phyloP scores from a whole-genome alignment of 2,329 filamentous ascomycete species.

The Didymella exigua region DNA sequence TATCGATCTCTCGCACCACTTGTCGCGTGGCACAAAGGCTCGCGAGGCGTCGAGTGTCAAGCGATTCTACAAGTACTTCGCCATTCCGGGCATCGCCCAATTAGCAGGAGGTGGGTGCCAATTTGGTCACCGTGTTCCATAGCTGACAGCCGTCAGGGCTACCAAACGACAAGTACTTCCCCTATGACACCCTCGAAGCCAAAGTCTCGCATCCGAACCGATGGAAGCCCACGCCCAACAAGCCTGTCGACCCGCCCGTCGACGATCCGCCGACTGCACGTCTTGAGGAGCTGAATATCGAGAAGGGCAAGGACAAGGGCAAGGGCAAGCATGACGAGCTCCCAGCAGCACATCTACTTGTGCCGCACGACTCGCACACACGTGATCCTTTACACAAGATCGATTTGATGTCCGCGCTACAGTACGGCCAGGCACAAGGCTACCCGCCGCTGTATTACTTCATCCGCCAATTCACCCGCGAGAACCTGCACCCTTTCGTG shows the following conservation, averaged over 20 bases:
- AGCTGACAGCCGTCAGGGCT: conserved; percentile 62
- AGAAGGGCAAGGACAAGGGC: background rate
- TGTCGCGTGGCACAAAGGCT: conserved; percentile 70
- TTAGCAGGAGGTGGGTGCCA: conserved; percentile 61
- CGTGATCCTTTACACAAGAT: conserved; percentile 70
- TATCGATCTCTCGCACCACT: conserved; percentile 78
- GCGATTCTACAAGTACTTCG: conserved; percentile 83
- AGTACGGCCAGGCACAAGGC: conserved; percentile 84
- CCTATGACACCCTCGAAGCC: conserved; percentile 88
- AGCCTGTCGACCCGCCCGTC: conserved; percentile 55
- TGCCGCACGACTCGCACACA: conserved; percentile 70
- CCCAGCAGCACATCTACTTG: conserved; percentile 61
- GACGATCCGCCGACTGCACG: conserved; percentile 33
- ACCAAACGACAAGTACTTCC: conserved; percentile 81
- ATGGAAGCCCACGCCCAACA: conserved; percentile 73
- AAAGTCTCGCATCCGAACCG: conserved; percentile 75
- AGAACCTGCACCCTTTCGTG: conserved; percentile 79
- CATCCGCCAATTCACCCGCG: conserved; percentile 75
- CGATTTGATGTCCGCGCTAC: conserved; percentile 79
- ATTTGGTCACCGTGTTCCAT: background rate
- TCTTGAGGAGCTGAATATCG: conserved; percentile 37
- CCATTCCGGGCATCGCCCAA: conserved; percentile 65
- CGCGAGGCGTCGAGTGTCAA: conserved; percentile 73
- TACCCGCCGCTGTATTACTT: conserved; percentile 80
- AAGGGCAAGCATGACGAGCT: conserved; percentile 33